Conservation (phyloP, 2,329 filamentous ascomycete genomes). For the Metarhizium anisopliae region DNA sequence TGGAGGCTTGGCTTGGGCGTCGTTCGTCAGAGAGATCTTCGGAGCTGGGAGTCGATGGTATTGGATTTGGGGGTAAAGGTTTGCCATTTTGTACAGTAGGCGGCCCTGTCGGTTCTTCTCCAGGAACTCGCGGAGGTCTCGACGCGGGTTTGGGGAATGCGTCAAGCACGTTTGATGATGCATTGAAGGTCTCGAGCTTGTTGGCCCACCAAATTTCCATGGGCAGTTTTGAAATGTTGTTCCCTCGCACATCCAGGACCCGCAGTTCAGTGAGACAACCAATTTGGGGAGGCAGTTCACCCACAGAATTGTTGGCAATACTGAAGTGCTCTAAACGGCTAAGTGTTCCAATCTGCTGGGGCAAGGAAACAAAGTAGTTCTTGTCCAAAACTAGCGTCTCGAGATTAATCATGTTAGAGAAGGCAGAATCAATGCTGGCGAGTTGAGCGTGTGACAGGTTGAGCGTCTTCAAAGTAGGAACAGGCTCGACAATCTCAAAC, state of each 20-base stretch:
- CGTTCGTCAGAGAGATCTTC: constrained; percentile 67
- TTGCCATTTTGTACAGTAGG: constrained; percentile 30
- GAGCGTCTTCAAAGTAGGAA: constrained; percentile 75
- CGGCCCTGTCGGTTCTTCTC: constrained; percentile 32
- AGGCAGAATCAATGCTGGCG: constrained; percentile 80
- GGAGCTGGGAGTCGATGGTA: constrained; percentile 58
- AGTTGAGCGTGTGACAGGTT: constrained; percentile 90
- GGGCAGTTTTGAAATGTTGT: constrained; percentile 83
- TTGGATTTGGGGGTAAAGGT: constrained; percentile 28
- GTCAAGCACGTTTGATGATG: constrained; percentile 88
- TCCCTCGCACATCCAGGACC: constrained; percentile 82
- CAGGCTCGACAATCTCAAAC: constrained; percentile 70
- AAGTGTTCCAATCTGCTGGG: constrained; percentile 74
- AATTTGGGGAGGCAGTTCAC: constrained; percentile 76
- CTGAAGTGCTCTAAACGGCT: constrained; percentile 83
- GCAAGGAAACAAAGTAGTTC: constrained; percentile 90
- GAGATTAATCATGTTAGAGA: constrained; percentile 77
- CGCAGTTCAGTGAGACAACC: constrained; percentile 78
- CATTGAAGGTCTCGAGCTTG: constrained; percentile 83
- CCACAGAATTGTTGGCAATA: constrained; percentile 84
- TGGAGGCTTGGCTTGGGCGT: constrained; percentile 77
- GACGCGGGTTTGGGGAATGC: constrained; percentile 82
- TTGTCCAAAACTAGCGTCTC: constrained; percentile 85
- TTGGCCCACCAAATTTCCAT: constrained; percentile 95
- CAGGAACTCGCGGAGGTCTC: constrained; percentile 53